Evolutionary conservation across 495 filamentous ascomycete species (phyloP).

Genomic region (Aspergillus diversus): DNA sequence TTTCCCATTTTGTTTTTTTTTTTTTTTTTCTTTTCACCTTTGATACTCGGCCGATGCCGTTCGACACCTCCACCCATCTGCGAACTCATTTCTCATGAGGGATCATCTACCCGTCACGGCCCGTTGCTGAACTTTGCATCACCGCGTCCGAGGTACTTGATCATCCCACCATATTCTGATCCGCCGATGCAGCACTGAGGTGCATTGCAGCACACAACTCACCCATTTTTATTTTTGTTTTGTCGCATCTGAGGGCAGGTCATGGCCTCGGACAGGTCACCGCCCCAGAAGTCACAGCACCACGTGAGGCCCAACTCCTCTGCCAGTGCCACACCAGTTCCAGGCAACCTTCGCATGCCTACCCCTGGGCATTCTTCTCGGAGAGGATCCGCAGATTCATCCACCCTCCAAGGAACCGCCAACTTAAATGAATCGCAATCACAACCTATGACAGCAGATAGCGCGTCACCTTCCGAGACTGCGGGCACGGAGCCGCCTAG

Average conservation of each 20-base stretch:
- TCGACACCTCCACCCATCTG: constrained; percentile 23
- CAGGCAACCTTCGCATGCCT: constrained; percentile 31
- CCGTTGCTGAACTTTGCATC: constrained; percentile 33
- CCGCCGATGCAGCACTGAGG: constrained; percentile 17
- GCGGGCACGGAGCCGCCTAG: constrained; percentile 43
- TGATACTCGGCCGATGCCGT: constrained; percentile 30
- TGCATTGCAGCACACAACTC: constrained; percentile 15
- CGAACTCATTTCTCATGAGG: constrained; percentile 25
- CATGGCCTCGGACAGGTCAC: constrained; percentile 36
- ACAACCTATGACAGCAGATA: constrained; percentile 55
- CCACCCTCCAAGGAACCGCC: constrained; percentile 27
- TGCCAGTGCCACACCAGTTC: constrained; percentile 22
- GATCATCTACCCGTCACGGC: constrained; percentile 31
- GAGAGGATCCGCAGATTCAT: constrained; percentile 29
- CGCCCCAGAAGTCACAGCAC: constrained; percentile 30
- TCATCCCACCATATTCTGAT: constrained; percentile 24
- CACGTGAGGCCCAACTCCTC: constrained; percentile 31
- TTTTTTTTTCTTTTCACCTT: constrained; percentile 13
- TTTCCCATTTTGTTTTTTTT: constrained; percentile 11
- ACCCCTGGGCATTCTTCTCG: constrained; percentile 31
- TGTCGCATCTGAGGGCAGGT: constrained; percentile 27
- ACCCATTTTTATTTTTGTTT: constrained; percentile 16
- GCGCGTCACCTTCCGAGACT: constrained; percentile 49
- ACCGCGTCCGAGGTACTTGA: constrained; percentile 27
- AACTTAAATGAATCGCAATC: constrained; percentile 43